Evolutionary conservation across 495 filamentous ascomycete species (phyloP).

Genomic region (Neurospora sp.): DNA sequence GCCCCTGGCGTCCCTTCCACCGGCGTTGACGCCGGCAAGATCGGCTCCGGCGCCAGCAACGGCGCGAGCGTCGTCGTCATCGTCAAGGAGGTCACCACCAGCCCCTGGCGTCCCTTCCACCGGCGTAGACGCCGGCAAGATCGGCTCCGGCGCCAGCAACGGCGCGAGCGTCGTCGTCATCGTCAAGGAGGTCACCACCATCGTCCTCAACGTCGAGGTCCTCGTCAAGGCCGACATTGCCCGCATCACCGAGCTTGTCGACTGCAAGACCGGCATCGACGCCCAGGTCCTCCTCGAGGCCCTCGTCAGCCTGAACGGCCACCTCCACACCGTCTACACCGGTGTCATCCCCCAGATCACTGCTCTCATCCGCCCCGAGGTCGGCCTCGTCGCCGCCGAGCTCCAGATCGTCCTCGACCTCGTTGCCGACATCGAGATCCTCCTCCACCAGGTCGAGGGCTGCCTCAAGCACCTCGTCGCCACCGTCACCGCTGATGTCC

Average conservation of each 20-base stretch:
- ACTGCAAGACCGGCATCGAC: background rate
- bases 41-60: too few species aligned
- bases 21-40: too few species aligned
- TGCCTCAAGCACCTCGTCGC: constrained; percentile 5
- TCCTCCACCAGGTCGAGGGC: background rate
- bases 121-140: background rate
- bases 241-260: constrained; percentile 1
- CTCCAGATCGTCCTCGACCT: constrained; percentile 4
- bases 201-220: constrained; percentile 1
- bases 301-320: constrained; percentile 2
- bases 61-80: too few species aligned
- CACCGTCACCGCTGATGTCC: background rate
- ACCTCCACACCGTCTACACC: constrained; percentile 1
- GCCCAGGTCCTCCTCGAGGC: background rate
- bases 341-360: background rate
- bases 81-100: too few species aligned
- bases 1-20: too few species aligned
- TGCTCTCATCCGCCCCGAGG: background rate
- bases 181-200: background rate
- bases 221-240: constrained; percentile 2
- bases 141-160: background rate
- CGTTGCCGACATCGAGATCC: constrained; percentile 3
- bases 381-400: background rate
- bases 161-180: background rate
- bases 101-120: background rate